These are phyloP conservation scores for Pilasporangium apinafurcum DNA, from an alignment of 352 stramenopile species.

Conservation along the genomic window DNA sequence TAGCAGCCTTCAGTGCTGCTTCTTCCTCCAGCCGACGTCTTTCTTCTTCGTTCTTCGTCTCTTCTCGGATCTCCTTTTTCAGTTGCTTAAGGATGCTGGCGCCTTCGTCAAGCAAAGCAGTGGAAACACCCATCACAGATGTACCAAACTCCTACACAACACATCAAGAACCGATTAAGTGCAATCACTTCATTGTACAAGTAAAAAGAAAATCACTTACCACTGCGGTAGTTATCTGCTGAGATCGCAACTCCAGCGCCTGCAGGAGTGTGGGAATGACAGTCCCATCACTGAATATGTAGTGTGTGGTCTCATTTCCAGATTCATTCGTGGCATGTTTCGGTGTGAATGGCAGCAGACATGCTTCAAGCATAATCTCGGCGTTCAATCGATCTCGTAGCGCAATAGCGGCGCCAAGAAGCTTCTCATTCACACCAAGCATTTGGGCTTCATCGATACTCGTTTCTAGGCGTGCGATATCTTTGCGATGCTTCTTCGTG, in stretches of 20 bases:
- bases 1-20: constrained; percentile 61
- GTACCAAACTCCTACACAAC: constrained; percentile 25
- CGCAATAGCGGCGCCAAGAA: constrained; percentile 29
- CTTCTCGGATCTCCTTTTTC: constrained; percentile 79
- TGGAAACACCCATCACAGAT: constrained; percentile 42
- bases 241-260: constrained; percentile 54
- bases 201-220: constrained; percentile 10
- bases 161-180: neutral
- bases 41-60: constrained; percentile 72
- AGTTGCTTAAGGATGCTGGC: constrained; percentile 58
- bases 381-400: constrained; percentile 55
- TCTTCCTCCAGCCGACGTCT: constrained; percentile 65
- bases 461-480: constrained; percentile 61
- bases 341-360: constrained; percentile 38
- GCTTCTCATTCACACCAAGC: constrained; percentile 46
- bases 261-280: constrained; percentile 47
- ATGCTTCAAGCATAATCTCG: constrained; percentile 59
- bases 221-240: constrained; percentile 43
- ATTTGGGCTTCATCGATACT: constrained; percentile 46
- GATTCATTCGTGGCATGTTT: constrained; percentile 12
- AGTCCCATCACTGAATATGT: constrained; percentile 47
- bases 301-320: constrained; percentile 19
- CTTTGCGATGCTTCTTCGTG: constrained; percentile 34
- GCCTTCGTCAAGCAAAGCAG: constrained; percentile 50
- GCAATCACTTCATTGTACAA: neutral